Evolutionary conservation across 2,329 filamentous ascomycete genomes (phyloP).

Genomic region (Torrubiella hemipterigena): DNA sequence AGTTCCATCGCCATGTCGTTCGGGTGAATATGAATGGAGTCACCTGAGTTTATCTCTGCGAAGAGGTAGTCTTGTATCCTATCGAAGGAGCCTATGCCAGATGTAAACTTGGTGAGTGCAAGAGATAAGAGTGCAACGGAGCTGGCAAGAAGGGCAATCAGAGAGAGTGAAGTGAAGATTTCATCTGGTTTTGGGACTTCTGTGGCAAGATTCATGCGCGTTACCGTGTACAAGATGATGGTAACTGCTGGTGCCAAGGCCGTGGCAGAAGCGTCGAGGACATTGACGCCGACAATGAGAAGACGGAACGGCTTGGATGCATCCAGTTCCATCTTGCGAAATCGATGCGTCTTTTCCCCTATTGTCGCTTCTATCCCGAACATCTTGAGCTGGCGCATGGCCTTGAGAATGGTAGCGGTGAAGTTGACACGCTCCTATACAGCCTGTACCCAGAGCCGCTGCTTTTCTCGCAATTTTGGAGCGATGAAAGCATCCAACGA

Average conservation of each 20-base stretch:
- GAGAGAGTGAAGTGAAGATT: conserved; percentile 2
- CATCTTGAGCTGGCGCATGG: conserved; percentile 2
- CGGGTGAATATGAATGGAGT: not conserved
- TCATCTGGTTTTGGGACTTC: conserved; percentile 1
- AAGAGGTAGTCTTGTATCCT: conserved; percentile 1
- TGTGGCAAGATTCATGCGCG: conserved; percentile 1
- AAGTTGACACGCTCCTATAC: conserved; percentile 3
- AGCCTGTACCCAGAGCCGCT: conserved; percentile 1
- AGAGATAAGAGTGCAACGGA: not conserved
- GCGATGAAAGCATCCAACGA: conserved; percentile 1
- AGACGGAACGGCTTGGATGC: conserved; percentile 2
- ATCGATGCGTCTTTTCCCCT: conserved; percentile 1
- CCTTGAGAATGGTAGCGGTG: conserved; percentile 2
- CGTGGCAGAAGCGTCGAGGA: conserved; percentile 1
- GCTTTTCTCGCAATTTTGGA: conserved; percentile 2
- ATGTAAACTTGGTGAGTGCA: conserved; percentile 1
- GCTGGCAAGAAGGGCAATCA: conserved; percentile 1
- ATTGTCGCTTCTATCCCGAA: conserved; percentile 3
- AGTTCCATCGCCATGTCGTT: not conserved
- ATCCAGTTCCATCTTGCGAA: conserved; percentile 2
- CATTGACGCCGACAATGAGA: conserved; percentile 3
- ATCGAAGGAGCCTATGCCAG: conserved; percentile 2
- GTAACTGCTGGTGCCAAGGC: conserved; percentile 2
- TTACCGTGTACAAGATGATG: conserved; percentile 1
- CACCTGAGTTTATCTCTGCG: not conserved